phyloP scores from a whole-genome alignment of 2,329 filamentous ascomycete genomes.

The Penicillium glabrum region DNA sequence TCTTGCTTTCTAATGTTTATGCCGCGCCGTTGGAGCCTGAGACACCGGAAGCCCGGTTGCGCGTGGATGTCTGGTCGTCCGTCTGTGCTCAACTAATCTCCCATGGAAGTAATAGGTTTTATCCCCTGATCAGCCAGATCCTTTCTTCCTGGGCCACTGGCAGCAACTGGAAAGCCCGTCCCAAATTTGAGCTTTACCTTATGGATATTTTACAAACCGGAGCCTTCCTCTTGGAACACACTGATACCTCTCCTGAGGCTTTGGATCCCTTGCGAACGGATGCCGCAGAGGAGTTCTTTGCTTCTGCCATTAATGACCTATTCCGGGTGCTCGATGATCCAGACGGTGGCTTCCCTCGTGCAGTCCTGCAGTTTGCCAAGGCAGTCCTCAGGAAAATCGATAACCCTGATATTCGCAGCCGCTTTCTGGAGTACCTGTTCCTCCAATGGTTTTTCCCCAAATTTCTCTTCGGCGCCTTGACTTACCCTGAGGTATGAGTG shows the following conservation, averaged over 20 bases:
- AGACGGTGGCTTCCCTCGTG: slow-evolving; percentile 82
- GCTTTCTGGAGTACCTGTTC: slow-evolving; percentile 79
- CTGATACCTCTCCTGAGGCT: slow-evolving; percentile 74
- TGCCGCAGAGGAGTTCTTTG: slow-evolving; percentile 84
- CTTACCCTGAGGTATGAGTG: slow-evolving; percentile 74
- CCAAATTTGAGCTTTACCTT: slow-evolving; percentile 88
- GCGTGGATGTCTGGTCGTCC: slow-evolving; percentile 84
- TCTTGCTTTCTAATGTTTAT: slow-evolving; percentile 84
- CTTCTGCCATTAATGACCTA: slow-evolving; percentile 73
- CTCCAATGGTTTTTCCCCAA: slow-evolving; percentile 90
- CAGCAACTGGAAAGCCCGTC: slow-evolving; percentile 85
- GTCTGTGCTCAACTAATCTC: slow-evolving; percentile 80
- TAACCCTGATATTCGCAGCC: slow-evolving; percentile 68
- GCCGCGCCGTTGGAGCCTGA: slow-evolving; percentile 80
- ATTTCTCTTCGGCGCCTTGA: slow-evolving; percentile 79
- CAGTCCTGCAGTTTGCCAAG: slow-evolving; percentile 79
- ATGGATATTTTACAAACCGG: slow-evolving; percentile 94
- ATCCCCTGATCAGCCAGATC: slow-evolving; percentile 78
- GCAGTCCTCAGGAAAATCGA: slow-evolving; percentile 75
- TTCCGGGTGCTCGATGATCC: slow-evolving; percentile 86
- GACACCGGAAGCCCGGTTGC: slow-evolving; percentile 74
- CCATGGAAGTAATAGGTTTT: slow-evolving; percentile 71
- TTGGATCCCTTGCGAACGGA: slow-evolving; percentile 70
- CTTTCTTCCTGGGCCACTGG: slow-evolving; percentile 85
- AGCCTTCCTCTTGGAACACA: slow-evolving; percentile 82